These are phyloP conservation scores for Sordariomycetes sp. DNA, from an alignment of 2,329 filamentous ascomycete species.

Conservation along the genomic window DNA sequence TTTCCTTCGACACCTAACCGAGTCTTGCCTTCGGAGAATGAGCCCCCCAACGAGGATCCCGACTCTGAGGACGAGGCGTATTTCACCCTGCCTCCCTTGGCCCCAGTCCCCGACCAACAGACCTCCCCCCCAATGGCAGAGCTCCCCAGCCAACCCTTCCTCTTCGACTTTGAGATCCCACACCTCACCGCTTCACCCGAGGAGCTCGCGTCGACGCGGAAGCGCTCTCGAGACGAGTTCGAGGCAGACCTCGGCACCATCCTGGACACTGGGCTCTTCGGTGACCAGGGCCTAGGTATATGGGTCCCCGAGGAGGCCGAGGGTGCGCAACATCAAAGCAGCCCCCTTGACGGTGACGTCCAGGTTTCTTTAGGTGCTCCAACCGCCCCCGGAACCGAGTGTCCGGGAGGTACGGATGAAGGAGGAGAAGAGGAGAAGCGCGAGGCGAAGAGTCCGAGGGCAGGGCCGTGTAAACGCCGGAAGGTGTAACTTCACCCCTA, in stretches of 20 bases:
- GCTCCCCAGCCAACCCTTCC: not conserved
- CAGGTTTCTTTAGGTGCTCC: too few species aligned
- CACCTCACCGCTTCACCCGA: not conserved
- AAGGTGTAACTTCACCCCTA: not conserved
- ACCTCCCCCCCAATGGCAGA: not conserved
- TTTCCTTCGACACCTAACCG: too few species aligned
- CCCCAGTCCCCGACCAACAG: not conserved
- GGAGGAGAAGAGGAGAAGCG: not conserved
- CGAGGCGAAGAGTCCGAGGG: not conserved
- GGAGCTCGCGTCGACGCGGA: not conserved
- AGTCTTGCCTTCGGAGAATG: too few species aligned
- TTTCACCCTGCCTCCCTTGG: too few species aligned
- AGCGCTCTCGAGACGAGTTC: not conserved
- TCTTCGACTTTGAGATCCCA: not conserved
- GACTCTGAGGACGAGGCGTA: not conserved
- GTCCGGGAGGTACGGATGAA: not conserved
- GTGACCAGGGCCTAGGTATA: not conserved
- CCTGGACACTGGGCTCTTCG: not conserved
- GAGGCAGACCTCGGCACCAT: not conserved
- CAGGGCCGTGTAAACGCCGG: not conserved
- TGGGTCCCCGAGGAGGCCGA: not conserved
- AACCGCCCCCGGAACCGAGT: not conserved
- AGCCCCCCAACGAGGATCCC: too few species aligned
- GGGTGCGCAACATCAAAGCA: not conserved
- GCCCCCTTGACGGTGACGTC: not conserved